These are phyloP conservation scores for Boletus semigastroideus DNA, from an alignment of 1,284 basidiomycete genomes.

Conservation along the genomic window DNA sequence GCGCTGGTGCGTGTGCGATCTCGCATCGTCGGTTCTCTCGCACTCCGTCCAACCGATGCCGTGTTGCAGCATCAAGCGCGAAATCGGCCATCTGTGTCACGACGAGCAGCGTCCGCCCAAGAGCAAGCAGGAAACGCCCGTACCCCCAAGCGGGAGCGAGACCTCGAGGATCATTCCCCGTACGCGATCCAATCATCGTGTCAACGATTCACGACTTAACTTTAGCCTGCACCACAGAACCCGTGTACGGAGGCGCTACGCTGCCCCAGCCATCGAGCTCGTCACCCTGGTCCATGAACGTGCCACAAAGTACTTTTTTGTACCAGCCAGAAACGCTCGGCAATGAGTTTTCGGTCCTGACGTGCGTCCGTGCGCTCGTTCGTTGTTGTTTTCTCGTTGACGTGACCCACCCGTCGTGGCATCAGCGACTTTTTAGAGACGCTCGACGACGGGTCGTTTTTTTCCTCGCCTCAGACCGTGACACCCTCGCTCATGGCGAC, in stretches of 20 bases:
- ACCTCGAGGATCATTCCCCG: constrained; percentile 16
- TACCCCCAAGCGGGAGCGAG: constrained; percentile 32
- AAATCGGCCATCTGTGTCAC: constrained; percentile 88
- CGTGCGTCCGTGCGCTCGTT: constrained; percentile 49
- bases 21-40: not conserved
- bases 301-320: constrained; percentile 50
- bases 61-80: constrained; percentile 77
- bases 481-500: constrained; percentile 49
- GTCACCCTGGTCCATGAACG: constrained; percentile 55
- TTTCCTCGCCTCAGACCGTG: constrained; percentile 52
- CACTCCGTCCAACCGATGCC: constrained; percentile 3
- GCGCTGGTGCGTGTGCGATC: constrained; percentile 68
- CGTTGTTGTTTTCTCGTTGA: not conserved
- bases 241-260: constrained; percentile 32
- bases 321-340: constrained; percentile 71
- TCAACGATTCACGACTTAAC: not conserved
- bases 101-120: constrained; percentile 70
- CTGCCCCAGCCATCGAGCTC: constrained; percentile 37
- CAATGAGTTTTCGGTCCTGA: constrained; percentile 80
- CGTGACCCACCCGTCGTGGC: not conserved
- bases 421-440: constrained; percentile 78
- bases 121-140: constrained; percentile 39
- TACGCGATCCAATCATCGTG: constrained; percentile 4
- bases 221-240: constrained; percentile 23
- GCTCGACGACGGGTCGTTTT: constrained; percentile 72